Conservation (phyloP, 495 filamentous ascomycete species). For the Penicillium desertorum region DNA sequence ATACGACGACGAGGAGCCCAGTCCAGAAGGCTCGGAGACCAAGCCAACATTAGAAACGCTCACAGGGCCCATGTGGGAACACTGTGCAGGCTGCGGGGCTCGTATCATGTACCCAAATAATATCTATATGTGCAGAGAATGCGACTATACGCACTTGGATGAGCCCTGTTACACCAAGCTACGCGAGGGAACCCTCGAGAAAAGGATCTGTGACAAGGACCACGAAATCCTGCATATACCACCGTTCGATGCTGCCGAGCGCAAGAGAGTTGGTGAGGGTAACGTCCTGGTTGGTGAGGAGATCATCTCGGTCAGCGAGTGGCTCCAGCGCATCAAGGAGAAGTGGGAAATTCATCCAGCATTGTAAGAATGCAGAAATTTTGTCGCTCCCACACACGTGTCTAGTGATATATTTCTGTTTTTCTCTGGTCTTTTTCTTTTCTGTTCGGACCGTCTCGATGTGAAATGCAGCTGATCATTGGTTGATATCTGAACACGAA, state of each 20-base stretch:
- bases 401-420: background rate
- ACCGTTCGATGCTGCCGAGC: slow-evolving; percentile 29
- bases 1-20: background rate
- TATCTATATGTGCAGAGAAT: slow-evolving; percentile 40
- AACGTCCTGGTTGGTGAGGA: slow-evolving; percentile 33
- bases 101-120: slow-evolving; percentile 23
- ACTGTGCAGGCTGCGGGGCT: slow-evolving; percentile 30
- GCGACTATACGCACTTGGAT: slow-evolving; percentile 34
- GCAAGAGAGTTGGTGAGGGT: slow-evolving; percentile 21
- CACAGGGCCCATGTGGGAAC: slow-evolving; percentile 12
- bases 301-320: slow-evolving; percentile 37
- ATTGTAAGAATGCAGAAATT: background rate
- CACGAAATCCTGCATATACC: slow-evolving; percentile 42
- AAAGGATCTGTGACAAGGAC: slow-evolving; percentile 33
- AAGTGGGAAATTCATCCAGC: slow-evolving; percentile 8
- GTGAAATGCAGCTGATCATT: background rate
- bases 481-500: background rate
- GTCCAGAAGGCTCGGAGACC: background rate
- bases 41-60: background rate
- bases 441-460: background rate
- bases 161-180: slow-evolving; percentile 31
- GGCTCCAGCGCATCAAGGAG: slow-evolving; percentile 20
- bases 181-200: slow-evolving; percentile 24
- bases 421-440: background rate
- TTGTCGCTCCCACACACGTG: background rate